phyloP scores from a whole-genome alignment of 805 yeast species.

The Myxozyma melibiosi region DNA sequence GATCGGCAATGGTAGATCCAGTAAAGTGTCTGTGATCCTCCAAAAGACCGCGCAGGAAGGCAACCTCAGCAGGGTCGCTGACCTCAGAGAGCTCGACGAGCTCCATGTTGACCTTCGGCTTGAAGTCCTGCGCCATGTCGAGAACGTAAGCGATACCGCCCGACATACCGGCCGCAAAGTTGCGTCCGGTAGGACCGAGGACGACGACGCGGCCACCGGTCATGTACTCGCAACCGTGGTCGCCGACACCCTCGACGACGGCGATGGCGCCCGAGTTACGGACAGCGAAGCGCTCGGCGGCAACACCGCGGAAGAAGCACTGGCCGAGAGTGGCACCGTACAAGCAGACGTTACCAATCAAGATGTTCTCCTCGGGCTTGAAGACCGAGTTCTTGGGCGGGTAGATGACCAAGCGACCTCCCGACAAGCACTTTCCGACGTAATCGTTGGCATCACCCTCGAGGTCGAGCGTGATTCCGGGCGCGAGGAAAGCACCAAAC shows the following conservation, averaged over 20 bases:
- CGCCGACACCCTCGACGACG: constrained; percentile 96
- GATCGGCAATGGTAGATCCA: constrained; percentile 84
- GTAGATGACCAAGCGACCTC: constrained; percentile 89
- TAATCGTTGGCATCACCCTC: constrained; percentile 99
- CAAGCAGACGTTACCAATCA: constrained; percentile 95
- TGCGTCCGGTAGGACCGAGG: constrained; percentile 86
- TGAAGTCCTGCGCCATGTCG: constrained; percentile 91
- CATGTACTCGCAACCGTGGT: constrained; percentile 99
- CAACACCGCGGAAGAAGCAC: constrained; percentile 93
- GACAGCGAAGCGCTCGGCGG: constrained; percentile 97
- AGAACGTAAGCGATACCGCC: constrained; percentile 98
- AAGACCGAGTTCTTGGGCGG: constrained; percentile 84
- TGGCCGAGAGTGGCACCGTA: constrained; percentile 97
- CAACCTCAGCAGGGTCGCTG: constrained; percentile 88
- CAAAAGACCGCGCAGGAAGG: constrained; percentile 86
- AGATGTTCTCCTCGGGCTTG: constrained; percentile 94
- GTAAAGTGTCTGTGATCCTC: constrained; percentile 97
- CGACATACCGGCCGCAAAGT: constrained; percentile 97
- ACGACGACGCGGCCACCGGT: constrained; percentile 98
- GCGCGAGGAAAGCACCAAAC: constrained; percentile 95
- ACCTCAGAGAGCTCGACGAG: constrained; percentile 78
- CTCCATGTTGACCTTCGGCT: constrained; percentile 68
- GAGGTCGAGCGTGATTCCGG: constrained; percentile 91
- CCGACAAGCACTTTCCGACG: constrained; percentile 95
- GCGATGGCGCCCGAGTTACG: constrained; percentile 98